Percentiles rank a stretch among this genome's conserved stretches.
Evolutionary conservation across 164 flowering plant species (phyloP).

Genomic region (Piper betle): DNA sequence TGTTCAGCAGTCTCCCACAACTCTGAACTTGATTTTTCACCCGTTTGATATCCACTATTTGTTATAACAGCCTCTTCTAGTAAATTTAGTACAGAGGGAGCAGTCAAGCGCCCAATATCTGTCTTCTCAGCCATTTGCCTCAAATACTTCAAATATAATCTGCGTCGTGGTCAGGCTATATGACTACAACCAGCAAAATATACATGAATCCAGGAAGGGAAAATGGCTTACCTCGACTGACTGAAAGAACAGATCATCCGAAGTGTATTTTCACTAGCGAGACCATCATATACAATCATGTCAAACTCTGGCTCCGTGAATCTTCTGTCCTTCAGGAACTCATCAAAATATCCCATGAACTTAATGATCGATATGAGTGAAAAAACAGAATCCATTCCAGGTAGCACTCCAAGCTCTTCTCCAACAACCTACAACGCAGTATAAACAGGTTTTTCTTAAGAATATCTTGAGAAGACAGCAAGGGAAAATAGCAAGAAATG

Average conservation of each 20-base stretch:
- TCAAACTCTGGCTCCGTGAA: conserved; percentile 34
- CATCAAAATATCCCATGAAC: conserved; percentile 29
- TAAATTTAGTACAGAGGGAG: conserved; percentile 72
- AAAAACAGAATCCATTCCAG: conserved; percentile 87
- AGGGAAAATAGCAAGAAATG: not conserved
- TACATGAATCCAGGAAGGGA: too few relatives aligned
- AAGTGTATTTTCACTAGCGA: conserved; percentile 65
- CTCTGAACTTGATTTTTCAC: conserved; percentile 51
- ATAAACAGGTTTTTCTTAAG: not conserved
- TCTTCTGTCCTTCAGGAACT: conserved; percentile 14
- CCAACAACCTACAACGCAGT: conserved; percentile 59
- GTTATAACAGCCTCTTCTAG: conserved; percentile 48
- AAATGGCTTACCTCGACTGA: conserved; percentile 48
- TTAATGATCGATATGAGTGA: conserved; percentile 42
- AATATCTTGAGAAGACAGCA: too few relatives aligned
- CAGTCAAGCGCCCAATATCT: conserved; percentile 73
- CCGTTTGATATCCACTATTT: conserved; percentile 24
- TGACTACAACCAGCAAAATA: too few relatives aligned
- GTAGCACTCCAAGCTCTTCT: conserved; percentile 95
- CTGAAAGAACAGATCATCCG: conserved; percentile 60
- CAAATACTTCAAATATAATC: conserved; percentile 75
- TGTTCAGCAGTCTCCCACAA: conserved; percentile 61
- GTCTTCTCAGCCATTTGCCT: conserved; percentile 74
- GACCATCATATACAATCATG: conserved; percentile 67
- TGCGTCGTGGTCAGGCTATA: conserved; percentile 8